Base-by-base conservation (phyloP, 2,329 filamentous ascomycete species). In the Calcarisporium arbuscula region DNA sequence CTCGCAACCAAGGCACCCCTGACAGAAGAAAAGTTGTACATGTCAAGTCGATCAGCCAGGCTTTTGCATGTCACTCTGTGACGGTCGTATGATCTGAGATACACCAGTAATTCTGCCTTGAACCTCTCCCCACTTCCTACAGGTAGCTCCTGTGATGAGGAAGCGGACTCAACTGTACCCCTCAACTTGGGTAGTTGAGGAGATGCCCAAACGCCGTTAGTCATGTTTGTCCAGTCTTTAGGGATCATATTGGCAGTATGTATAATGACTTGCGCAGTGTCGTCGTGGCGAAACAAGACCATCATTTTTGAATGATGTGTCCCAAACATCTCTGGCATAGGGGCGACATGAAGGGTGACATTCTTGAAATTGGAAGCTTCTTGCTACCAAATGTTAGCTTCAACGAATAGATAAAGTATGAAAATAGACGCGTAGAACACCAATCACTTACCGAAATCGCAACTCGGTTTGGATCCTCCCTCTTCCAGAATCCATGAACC, bases 241-340 rank as follows among this genome's bases (percentile, higher is more conserved):
- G 70, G 52, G n/a, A 94, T 90, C 82, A 94, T 87, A 48, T 95
- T 95, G 14, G 88, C 86, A 0, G 88, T 95, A 48, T 94, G 85
- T 19, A 95, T 88, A 36, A 94, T 61, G 6, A 95, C 64, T 58
- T 94, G 83, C 1, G 82, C 84, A 0, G 70, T 75, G 42, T 82
- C 77, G 52, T 94, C 86, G 53, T 84, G 79, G 5, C 84, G 74
- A 41, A 94, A 67, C 5, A 94, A 58, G n/a, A 94, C 65, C 57
- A 94, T 74, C 84, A 94, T 92, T 58, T 94, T 92, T 10, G 83
- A 70, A 47, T 81, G 87, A 56, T 95, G 88, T 0, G 87, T 95
- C 4, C 88, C 88, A 51, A 88, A 94, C 44, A 80, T 76, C 52
- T 90, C 84, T 0, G 86, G 83, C 72, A 94, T 82, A 40, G 79